Evolutionary conservation across 176 grass and related monocot species (phyloP).

Genomic region (Tillandsia fasciculata): DNA sequence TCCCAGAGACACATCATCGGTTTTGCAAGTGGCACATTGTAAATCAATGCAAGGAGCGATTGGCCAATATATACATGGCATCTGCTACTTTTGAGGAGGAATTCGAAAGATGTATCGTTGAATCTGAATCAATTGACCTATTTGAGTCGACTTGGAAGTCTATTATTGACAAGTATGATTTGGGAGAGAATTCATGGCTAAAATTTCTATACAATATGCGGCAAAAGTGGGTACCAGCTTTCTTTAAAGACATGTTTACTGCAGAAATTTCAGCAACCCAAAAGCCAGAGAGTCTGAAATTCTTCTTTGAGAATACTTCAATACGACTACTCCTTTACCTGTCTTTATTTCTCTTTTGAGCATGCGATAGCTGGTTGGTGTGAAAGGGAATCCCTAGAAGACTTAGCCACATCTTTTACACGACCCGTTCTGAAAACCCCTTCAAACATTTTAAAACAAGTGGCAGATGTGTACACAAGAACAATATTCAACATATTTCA

Average conservation of each 20-base stretch:
- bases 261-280: constrained; percentile 50
- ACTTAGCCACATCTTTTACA: constrained; percentile 55
- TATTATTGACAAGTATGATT: constrained; percentile 69
- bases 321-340: constrained; percentile 28
- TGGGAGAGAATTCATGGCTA: constrained; percentile 86
- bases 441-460: constrained; percentile 43
- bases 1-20: constrained; percentile 56
- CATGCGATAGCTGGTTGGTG: constrained; percentile 53
- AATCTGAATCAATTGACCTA: constrained; percentile 41
- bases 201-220: constrained; percentile 76
- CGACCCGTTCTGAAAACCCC: constrained; percentile 43
- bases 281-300: constrained; percentile 73
- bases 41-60: constrained; percentile 66
- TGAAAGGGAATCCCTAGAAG: constrained; percentile 53
- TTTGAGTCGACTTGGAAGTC: constrained; percentile 72
- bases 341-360: constrained; percentile 57
- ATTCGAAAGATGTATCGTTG: constrained; percentile 67
- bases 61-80: constrained; percentile 52
- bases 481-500: constrained; percentile 48
- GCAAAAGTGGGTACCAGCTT: constrained; percentile 73
- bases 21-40: constrained; percentile 91
- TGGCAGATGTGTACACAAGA: constrained; percentile 42
- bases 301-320: constrained; percentile 76
- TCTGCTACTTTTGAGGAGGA: constrained; percentile 57
- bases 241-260: constrained; percentile 69